Base-by-base conservation (phyloP, 2,329 filamentous ascomycete species). In the Emergomyces africanus region DNA sequence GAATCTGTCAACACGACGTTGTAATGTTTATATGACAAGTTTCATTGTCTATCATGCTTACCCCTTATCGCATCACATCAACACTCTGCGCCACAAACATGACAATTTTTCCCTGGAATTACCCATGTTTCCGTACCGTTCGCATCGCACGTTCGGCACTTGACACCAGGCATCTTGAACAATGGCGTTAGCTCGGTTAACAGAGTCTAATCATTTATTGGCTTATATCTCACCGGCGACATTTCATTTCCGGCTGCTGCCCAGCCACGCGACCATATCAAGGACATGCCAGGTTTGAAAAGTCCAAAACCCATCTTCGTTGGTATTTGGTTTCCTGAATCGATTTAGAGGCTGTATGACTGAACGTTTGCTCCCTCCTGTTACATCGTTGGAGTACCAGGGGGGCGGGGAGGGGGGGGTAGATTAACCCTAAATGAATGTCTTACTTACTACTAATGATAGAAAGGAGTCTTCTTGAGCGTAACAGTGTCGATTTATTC, bases 81-180 rank as follows among this genome's bases (percentile, higher is more conserved):
- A 57, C 63, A 64, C 48, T 48, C 48, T 2, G 46, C 71, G 12
- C 73, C 70, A 59, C 74, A 77, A 46, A 72, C 64, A 63, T 76
- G 74, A 61, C 75, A 77, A 62, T 71, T 69, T 60, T 75, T 76
- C n/a, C 75, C 75, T 5, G 75, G 74, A 58, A 77, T 77, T 2
- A 77, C 75, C 75, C 75, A 77, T 28, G 69, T 66, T 63, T 75
- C 74, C 57, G 71, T 64, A 28, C 73, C 73, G 6, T 68, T 59
- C 2, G 60, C 61, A 55, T 65, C 59, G 59, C 75, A 77, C 20
- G 63, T 72, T 35, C 74, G 74, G 60, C 75, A 77, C 35, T 70
- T 69, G 23, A 75, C 70, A 61, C 75, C 75, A n/a, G 74, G 73
- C 75, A 77, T 76, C 74, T 77, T 61, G 50, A 35, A 53, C 28